Evolutionary conservation across 495 filamentous ascomycete genomes (phyloP), one percentile per base, ranked within the genome.

Genomic region (Evernia prunastri): DNA sequence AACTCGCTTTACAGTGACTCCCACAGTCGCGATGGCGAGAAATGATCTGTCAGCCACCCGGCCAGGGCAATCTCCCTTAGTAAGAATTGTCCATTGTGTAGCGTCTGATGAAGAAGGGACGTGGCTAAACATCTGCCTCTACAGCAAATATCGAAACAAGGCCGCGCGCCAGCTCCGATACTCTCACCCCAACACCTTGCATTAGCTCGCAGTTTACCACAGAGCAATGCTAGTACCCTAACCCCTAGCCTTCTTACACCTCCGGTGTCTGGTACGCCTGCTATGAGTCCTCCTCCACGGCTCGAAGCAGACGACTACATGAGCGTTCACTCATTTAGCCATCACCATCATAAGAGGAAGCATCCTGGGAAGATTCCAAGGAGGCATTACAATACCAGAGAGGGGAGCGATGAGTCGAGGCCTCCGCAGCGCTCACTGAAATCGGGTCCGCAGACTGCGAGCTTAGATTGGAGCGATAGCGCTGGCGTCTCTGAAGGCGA

Each of bases 271-370:
- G 56, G 20, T 6, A 47, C 64, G 25, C 25, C 12, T 37, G 25
- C 13, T 18, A 63, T 63, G 45, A 69, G 68, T 43, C 68, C 68
- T n/a, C 68, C 68, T 12, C 68, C 65, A 12, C 27, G 56, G 29
- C 59, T 27, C 5, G 68, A 67, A 59, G 59, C 13, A 18, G 65
- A 69, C 25, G 68, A 69, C 31, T 69, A 69, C 27, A 23, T 67
- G 31, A 62, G 42, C 17, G 29, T 29, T 51, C 42, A 36, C 47
- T 10, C 9, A 15, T 36, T 15, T 39, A 23, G 27, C 60, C 45
- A 29, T 31, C 47, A 39, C 3, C 23, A 57, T 7, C 31, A 43
- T 29, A 43, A 25, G 25, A 64, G 37, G 8, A 69, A 66, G 36
- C 57, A 57, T 13, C 36, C 18, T 18, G 33, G 42, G 20, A 39